A percentile compares a stretch with the other conserved stretches of the same genome.
phyloP scores from a whole-genome alignment of 352 stramenopile species.

The Phytophthora cryptogea region DNA sequence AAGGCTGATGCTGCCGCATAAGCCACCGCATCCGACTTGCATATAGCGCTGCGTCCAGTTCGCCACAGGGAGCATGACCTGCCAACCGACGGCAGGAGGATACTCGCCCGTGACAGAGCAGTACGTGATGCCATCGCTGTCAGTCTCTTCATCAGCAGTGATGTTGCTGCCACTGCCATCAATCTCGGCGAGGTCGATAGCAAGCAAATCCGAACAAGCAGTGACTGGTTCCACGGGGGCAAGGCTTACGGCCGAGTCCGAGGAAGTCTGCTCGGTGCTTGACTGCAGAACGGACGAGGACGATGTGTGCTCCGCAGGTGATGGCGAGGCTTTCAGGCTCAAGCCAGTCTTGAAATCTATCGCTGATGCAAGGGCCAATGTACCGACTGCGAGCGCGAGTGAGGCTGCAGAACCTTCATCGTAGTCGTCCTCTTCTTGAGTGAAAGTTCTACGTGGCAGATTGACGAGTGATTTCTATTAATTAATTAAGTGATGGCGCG shows the following conservation, averaged over 20 bases:
- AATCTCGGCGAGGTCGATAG: constrained; percentile 33
- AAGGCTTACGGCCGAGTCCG: constrained; percentile 23
- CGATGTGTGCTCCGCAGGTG: constrained; percentile 10
- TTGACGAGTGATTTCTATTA: constrained; percentile 10
- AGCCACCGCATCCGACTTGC: constrained; percentile 43
- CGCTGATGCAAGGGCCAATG: constrained; percentile 1
- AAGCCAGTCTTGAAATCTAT: constrained; percentile 14
- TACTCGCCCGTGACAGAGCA: constrained; percentile 35
- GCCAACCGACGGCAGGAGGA: constrained; percentile 23
- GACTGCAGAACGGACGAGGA: constrained; percentile 2
- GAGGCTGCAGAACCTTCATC: constrained; percentile 10
- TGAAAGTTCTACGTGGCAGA: constrained; percentile 3
- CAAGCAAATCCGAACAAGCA: constrained; percentile 28
- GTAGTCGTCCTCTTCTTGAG: not conserved
- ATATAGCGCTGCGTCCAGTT: constrained; percentile 55
- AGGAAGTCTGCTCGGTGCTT: constrained; percentile 7
- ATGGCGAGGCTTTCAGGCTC: constrained; percentile 1
- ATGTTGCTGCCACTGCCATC: constrained; percentile 34
- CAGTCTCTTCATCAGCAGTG: constrained; percentile 27
- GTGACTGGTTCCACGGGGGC: constrained; percentile 25
- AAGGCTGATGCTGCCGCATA: constrained; percentile 42
- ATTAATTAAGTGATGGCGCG: no score
- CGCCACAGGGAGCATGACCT: constrained; percentile 37
- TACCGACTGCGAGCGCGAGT: constrained; percentile 1
- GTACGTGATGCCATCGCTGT: constrained; percentile 33